Base-by-base conservation (phyloP, 768 basidiomycete species). In the Boletus rex-veris region DNA sequence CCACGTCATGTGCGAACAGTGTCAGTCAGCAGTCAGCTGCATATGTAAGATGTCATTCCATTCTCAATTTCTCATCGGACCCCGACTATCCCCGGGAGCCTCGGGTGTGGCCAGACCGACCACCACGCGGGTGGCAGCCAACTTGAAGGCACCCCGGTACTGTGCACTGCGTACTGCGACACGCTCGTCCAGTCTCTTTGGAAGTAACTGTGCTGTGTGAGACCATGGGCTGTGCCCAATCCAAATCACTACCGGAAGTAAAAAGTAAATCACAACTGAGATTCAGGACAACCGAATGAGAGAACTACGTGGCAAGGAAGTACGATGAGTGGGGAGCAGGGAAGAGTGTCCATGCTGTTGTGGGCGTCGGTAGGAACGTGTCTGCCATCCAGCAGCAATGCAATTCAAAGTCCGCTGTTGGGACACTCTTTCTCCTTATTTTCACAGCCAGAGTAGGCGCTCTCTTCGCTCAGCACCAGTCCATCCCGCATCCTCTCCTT, bases 381-480 rank as follows among this genome's bases (percentile, higher is more conserved):
- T 68, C 55, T 61, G 52, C 63, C 61, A 50, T 53, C 47, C 57
- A 18, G 50, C 44, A 53, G 48, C 35, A 48, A 64, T 58, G 47
- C 6, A 60, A 59, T 70, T 70, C 48, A 70, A 70, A 72, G 68
- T 70, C 69, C 69, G 69, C 66, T 42, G 52, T 60, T 62, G 54
- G 52, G 48, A 52, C 57, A 37, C 53, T 55, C 55, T 57, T 53
- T 46, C 60, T 55, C 62, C 64, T 68, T 64, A 50, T 68, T 69
- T 69, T 70, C 57, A 53, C 58, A 53, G 31, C 53, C 54, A 53
- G 36, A 51, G 52, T 58, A 55, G 55, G 52, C 62, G 61, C 58
- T 57, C 48, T 61, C 70, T 54, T 59, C 41, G 40, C 50, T 57
- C 51, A 53, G 40, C 58, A 60, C 68, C 55, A 58, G 62, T 58